Percentiles rank a stretch among this genome's conserved stretches.
Evolutionary conservation across 176 grass and related monocot species (phyloP).

Genomic region (Saccharum officinarum): DNA sequence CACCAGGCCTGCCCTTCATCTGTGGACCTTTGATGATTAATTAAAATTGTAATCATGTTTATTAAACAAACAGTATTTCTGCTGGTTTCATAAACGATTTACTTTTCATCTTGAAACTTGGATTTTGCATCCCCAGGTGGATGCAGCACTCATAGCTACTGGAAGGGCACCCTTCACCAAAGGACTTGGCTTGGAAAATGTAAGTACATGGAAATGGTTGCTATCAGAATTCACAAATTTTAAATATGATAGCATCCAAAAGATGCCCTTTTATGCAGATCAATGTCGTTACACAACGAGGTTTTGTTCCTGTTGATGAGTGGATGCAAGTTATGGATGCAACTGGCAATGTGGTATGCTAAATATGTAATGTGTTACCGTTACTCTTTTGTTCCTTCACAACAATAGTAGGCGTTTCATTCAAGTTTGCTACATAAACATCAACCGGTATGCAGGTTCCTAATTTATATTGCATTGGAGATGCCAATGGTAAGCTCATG

Average conservation of each 20-base stretch:
- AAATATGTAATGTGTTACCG: neutral
- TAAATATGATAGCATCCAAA: neutral
- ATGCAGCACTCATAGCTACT: conserved; percentile 95
- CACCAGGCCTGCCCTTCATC: too few relatives aligned
- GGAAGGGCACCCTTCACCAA: conserved; percentile 94
- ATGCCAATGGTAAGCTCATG: conserved; percentile 98
- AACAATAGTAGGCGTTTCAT: neutral
- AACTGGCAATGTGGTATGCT: conserved; percentile 73
- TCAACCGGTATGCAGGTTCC: conserved; percentile 51
- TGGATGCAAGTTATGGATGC: conserved; percentile 82
- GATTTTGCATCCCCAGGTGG: conserved; percentile 53
- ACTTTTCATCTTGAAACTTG: neutral
- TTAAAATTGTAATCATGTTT: neutral
- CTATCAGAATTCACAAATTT: neutral
- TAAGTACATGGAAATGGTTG: conserved; percentile 38
- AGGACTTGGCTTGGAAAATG: conserved; percentile 98
- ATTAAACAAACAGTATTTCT: neutral
- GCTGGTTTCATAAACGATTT: neutral
- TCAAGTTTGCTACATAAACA: neutral
- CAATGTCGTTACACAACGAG: conserved; percentile 81
- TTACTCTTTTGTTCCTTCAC: conserved; percentile 14
- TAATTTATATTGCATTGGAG: conserved; percentile 95
- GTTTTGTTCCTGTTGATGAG: conserved; percentile 96
- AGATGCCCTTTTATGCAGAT: conserved; percentile 51
- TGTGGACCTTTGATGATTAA: neutral